Percentiles rank a stretch among this genome's conserved stretches.
phyloP scores from a whole-genome alignment of 2,329 filamentous ascomycete genomes.

The Claviceps sp. region DNA sequence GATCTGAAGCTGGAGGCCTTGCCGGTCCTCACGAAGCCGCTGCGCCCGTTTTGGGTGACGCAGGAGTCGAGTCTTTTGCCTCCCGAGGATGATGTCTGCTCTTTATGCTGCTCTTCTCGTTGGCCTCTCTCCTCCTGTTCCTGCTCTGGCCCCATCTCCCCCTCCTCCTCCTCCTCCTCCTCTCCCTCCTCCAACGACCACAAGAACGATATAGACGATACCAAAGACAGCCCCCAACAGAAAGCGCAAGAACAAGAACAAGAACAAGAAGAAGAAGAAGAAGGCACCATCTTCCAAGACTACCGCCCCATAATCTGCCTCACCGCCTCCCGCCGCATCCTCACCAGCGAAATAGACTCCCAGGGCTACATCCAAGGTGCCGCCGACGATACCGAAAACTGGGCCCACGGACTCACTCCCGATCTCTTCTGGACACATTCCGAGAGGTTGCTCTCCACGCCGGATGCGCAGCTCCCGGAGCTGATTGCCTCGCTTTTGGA shows the following conservation, averaged over 20 bases:
- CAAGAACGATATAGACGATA: background rate
- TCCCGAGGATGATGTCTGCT: background rate
- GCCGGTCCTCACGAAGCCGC: constrained; percentile 50
- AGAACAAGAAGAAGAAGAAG: too few species aligned
- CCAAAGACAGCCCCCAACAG: background rate
- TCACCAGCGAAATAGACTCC: constrained; percentile 49
- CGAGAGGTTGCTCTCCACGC: constrained; percentile 42
- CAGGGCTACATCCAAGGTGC: constrained; percentile 80
- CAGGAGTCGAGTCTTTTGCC: constrained; percentile 41
- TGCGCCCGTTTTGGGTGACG: constrained; percentile 70
- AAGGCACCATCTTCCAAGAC: constrained; percentile 31
- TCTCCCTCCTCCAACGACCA: constrained; percentile 5
- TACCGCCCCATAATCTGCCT: constrained; percentile 70
- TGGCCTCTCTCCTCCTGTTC: too few species aligned
- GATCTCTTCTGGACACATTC: constrained; percentile 65
- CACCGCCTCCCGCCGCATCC: constrained; percentile 64
- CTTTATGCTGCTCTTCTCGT: background rate
- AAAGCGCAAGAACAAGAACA: too few species aligned
- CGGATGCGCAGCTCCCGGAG: constrained; percentile 49
- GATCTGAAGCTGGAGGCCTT: constrained; percentile 47
- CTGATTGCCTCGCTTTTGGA: constrained; percentile 30
- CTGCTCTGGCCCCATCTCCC: too few species aligned
- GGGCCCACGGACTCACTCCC: constrained; percentile 71
- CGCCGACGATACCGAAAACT: constrained; percentile 88
- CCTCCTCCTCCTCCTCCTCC: too few species aligned